Evolutionary conservation across 2,329 filamentous ascomycete genomes (phyloP), one percentile per base, ranked within the genome.

Genomic region (Meredithiella fracta): DNA sequence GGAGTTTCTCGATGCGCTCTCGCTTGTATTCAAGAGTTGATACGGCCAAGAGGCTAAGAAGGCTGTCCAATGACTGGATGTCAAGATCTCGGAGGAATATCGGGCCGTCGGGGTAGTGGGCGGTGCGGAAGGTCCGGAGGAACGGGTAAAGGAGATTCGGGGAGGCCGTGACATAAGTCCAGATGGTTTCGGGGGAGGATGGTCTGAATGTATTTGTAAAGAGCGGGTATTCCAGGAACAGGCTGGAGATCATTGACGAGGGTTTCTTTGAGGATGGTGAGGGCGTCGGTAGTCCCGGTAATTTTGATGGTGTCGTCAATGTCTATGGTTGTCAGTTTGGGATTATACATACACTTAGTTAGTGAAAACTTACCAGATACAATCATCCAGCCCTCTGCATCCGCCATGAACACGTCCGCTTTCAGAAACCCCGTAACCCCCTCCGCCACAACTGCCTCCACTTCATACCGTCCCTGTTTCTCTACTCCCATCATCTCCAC

Each of bases 291-390:
- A 0, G 91, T 95, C 66, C 85, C 75, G 0, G 91, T 96, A 61
- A 90, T 72, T 69, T 97, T 96, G 72, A 97, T 94, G 0, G 90
- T 95, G 68, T 97, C 91, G 65, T 97, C 92, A 61, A 97, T 79
- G 63, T 97, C 91, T 82, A 31, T 23, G 11, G 14, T 15, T 20
- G 9, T 20, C 37, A 49, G 42, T 25, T 20, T 31, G 17, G 2
- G 26, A 20, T 22, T 11, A 17, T n/a, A 23, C 3, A n/a, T 8
- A 23, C 22, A 22, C 8, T 49, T 26, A n/a, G n/a, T 49, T n/a
- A 22, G 44, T 37, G 14, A 26, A 17, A 9, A 37, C 69, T 53
- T 67, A 82, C 79, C 79, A 40, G 85, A 91, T 60, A 96, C 82
- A 11, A 97, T 70, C 11, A 79, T 80, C 89, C 89, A 96, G 6